Base-by-base conservation (phyloP, 345 rosid species). In the Litchi chinensis region DNA sequence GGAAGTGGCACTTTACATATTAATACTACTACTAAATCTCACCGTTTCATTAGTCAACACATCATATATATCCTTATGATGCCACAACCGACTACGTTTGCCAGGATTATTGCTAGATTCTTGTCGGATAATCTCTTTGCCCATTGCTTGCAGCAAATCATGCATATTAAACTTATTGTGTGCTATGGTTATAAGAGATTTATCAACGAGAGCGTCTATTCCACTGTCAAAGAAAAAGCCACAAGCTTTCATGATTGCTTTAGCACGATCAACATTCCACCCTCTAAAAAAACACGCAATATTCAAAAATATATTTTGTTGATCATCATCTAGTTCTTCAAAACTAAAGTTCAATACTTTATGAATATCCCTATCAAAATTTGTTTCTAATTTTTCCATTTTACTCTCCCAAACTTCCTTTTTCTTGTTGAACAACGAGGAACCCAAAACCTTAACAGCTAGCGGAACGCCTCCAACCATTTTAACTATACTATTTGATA, bases 271-370 rank as follows among this genome's bases (percentile, higher is more conserved):
- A 37, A 5, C 5, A 10, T 37, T 32, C 12, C 76, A 46, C 46
- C 79, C 59, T 3, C 75, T 82, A 43, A 78, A n/a, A 18, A 82
- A 71, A 75, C 82, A 78, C 0, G 73, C 76, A 5, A 82, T 50
- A 28, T 78, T 69, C 41, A 82, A 65, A 18, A 82, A 79, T 7
- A 70, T 43, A 10, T 0, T 21, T 4, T 78, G 50, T 22, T 78
- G 79, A 19, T n/a, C 0, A 8, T 75, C 69, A 3, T 78, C 76
- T 3, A 78, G 60, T 18, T 21, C 59, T 60, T 78, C 70, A 62
- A 37, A 78, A 62, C 62, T 70, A 10, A 71, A 37, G 48, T 28
- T 76, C 41, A 76, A 59, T 7, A 66, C 46, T 19, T 67, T 2
- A 5, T 71, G 64, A 37, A 78, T 77, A 0, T 39, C 0, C 1